phyloP scores from a whole-genome alignment of 2,329 filamentous ascomycete species.

The Cyphellophora europaea region DNA sequence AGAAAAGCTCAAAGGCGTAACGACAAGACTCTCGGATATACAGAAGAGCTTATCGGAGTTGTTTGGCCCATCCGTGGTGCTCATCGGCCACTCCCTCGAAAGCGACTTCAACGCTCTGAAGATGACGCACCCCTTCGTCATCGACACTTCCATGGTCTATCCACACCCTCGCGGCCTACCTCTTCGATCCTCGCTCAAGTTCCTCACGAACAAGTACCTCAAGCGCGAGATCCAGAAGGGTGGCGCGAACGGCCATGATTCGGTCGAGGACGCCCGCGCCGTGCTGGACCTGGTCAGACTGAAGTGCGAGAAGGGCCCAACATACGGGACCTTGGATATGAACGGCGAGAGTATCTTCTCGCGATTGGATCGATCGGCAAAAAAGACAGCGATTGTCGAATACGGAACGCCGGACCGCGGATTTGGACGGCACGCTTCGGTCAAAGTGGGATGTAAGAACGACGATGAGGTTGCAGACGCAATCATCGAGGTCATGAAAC shows the following conservation, averaged over 20 bases:
- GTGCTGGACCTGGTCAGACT: constrained; percentile 89
- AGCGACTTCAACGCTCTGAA: constrained; percentile 65
- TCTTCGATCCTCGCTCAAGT: constrained; percentile 84
- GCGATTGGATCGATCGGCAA: constrained; percentile 53
- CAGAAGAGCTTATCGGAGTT: constrained; percentile 66
- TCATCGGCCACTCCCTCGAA: constrained; percentile 39
- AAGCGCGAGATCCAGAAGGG: constrained; percentile 80
- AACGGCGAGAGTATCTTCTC: constrained; percentile 84
- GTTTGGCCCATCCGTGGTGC: constrained; percentile 41
- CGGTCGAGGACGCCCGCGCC: constrained; percentile 81
- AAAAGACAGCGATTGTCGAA: constrained; percentile 60
- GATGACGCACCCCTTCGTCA: constrained; percentile 82
- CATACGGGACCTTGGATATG: constrained; percentile 72
- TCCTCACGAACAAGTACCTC: constrained; percentile 76
- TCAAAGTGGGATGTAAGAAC: constrained; percentile 46
- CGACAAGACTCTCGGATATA: constrained; percentile 74
- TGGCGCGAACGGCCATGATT: constrained; percentile 71
- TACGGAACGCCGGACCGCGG: constrained; percentile 71
- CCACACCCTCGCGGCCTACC: constrained; percentile 85
- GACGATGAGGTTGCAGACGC: constrained; percentile 51
- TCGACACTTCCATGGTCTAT: constrained; percentile 84
- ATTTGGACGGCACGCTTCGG: constrained; percentile 46
- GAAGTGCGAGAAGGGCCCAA: constrained; percentile 86
- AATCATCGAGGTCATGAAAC: constrained; percentile 26
- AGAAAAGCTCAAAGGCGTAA: constrained; percentile 71